A percentile compares a stretch with the other conserved stretches of the same genome.
Evolutionary conservation across 2,329 filamentous ascomycete species (phyloP).

Genomic region (Fusarium decemcellulare): DNA sequence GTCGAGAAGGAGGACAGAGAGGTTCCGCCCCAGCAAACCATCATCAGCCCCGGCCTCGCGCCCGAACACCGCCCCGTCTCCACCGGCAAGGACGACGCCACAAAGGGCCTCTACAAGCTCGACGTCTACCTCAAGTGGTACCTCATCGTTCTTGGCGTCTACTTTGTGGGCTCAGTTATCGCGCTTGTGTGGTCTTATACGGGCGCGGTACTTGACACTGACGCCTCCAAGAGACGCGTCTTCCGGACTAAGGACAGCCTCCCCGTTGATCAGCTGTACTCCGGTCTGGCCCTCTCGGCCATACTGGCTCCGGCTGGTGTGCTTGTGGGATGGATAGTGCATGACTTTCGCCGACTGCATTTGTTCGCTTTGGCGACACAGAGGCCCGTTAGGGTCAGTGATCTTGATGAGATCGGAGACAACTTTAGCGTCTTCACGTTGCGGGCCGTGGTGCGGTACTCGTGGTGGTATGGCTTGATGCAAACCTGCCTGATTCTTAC

Average conservation of each 20-base stretch:
- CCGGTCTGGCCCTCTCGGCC: constrained; percentile 33
- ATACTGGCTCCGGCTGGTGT: constrained; percentile 29
- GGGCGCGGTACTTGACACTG: constrained; percentile 28
- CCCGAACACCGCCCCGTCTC: no score
- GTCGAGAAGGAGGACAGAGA: constrained; percentile 34
- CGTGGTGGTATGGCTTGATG: constrained; percentile 44
- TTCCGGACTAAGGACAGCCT: constrained; percentile 28
- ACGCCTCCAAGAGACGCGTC: constrained; percentile 39
- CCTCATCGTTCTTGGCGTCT: constrained; percentile 25
- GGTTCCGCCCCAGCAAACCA: no score
- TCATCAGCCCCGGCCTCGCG: no score
- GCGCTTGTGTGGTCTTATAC: constrained; percentile 37
- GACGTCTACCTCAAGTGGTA: constrained; percentile 36
- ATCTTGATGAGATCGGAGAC: constrained; percentile 37
- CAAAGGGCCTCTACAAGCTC: constrained; percentile 30
- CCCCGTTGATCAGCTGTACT: constrained; percentile 36
- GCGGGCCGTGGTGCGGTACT: constrained; percentile 31
- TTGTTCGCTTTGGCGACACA: constrained; percentile 35
- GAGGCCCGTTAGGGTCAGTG: constrained; percentile 24
- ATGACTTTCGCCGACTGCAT: constrained; percentile 38
- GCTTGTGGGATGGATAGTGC: constrained; percentile 33
- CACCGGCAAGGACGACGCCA: background rate
- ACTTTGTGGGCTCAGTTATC: constrained; percentile 20
- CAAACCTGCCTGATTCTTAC: constrained; percentile 33
- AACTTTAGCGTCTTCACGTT: constrained; percentile 33